Evolutionary conservation across 257 asterid species (phyloP).

Genomic region (Salvia rosmarinus): DNA sequence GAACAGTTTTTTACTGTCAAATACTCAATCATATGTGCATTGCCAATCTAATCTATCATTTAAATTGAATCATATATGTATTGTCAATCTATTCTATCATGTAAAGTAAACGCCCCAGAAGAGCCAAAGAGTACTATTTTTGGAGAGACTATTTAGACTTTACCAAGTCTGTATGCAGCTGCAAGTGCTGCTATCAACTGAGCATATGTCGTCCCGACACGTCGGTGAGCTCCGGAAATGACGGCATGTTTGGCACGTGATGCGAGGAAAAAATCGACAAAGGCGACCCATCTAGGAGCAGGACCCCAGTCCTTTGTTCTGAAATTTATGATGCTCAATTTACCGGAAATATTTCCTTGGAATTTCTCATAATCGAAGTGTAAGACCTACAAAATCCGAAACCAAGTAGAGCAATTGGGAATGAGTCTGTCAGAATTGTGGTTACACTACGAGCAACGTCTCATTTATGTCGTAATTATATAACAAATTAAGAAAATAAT

Average conservation of each 20-base stretch:
- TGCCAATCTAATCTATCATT: background rate
- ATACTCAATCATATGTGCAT: background rate
- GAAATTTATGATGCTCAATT: slow-evolving; percentile 45
- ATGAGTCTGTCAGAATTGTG: background rate
- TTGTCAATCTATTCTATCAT: background rate
- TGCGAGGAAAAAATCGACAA: slow-evolving; percentile 95
- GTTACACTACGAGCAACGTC: background rate
- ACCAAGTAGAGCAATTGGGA: background rate
- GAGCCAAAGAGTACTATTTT: background rate
- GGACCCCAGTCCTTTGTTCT: slow-evolving; percentile 94
- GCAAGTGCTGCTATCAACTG: slow-evolving; percentile 92
- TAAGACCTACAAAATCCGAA: slow-evolving; percentile 59
- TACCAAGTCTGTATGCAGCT: slow-evolving; percentile 83
- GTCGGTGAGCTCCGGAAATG: slow-evolving; percentile 89
- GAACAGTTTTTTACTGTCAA: background rate
- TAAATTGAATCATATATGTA: background rate
- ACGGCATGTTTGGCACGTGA: slow-evolving; percentile 82
- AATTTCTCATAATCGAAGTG: slow-evolving; percentile 73
- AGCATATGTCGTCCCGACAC: slow-evolving; percentile 90
- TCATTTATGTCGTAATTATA: background rate
- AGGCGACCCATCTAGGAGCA: slow-evolving; percentile 99
- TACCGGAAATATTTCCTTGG: slow-evolving; percentile 59
- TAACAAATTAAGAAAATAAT: background rate
- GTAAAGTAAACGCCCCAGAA: background rate
- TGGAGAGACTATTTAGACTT: background rate